These are phyloP conservation scores for Ceratocystis colombiana DNA, from an alignment of 2,329 filamentous ascomycete genomes.

Conservation along the genomic window DNA sequence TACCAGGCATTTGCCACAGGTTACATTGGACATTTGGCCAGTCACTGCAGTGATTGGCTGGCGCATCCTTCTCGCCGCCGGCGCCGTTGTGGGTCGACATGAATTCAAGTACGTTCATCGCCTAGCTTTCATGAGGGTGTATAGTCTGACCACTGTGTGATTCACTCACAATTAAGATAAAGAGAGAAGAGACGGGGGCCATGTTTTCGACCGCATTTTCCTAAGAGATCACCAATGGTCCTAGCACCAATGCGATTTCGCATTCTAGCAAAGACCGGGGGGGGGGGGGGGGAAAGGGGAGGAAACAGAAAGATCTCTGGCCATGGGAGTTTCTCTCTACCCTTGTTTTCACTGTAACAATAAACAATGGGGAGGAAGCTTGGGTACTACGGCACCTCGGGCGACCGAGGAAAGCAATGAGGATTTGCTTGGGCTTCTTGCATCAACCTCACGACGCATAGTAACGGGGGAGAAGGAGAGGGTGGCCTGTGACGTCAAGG, in stretches of 20 bases:
- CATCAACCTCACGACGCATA: too few relatives aligned
- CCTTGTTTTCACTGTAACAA: neutral
- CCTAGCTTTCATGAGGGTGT: conserved; percentile 51
- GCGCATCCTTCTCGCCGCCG: conserved; percentile 41
- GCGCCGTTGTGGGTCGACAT: conserved; percentile 45
- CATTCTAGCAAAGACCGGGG: conserved; percentile 25
- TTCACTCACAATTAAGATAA: conserved; percentile 48
- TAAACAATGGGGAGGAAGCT: conserved; percentile 36
- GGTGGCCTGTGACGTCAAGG: neutral
- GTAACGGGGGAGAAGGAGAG: neutral
- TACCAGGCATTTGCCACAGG: conserved; percentile 46
- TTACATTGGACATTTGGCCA: conserved; percentile 42
- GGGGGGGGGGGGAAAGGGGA: neutral
- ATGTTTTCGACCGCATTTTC: neutral
- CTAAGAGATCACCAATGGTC: neutral
- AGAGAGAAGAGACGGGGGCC: neutral
- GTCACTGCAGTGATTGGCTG: conserved; percentile 47
- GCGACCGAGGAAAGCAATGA: conserved; percentile 33
- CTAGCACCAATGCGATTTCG: conserved; percentile 23
- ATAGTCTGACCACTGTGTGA: conserved; percentile 52
- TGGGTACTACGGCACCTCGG: conserved; percentile 44
- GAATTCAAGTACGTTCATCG: conserved; percentile 42
- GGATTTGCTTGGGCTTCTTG: too few relatives aligned
- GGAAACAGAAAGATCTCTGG: too few relatives aligned
- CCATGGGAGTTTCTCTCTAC: neutral